Conservation (phyloP, 306 rosid species). For the Senna tora region DNA sequence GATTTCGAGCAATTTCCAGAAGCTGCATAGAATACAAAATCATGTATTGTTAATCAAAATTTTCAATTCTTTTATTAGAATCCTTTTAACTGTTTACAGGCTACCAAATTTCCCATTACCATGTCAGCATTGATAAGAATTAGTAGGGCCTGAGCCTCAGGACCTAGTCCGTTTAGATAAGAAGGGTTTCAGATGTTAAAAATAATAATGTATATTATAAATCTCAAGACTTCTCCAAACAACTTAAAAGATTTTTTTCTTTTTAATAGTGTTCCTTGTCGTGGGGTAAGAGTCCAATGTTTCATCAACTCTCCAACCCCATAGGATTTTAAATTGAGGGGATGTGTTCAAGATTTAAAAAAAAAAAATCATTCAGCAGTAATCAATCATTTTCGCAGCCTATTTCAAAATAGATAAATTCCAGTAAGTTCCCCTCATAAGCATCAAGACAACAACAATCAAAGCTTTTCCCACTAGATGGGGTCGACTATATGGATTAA, state of each 20-base stretch:
- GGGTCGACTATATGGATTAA: too few species aligned
- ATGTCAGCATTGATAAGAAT: constrained; percentile 33
- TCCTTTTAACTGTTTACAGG: constrained; percentile 18
- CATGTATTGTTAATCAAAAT: constrained; percentile 18
- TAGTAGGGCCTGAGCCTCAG: constrained; percentile 13
- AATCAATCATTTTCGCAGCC: constrained; percentile 16
- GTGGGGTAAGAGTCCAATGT: background rate
- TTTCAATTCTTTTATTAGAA: constrained; percentile 17
- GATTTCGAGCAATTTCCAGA: constrained; percentile 54
- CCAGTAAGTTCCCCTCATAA: background rate
- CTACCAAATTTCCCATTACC: constrained; percentile 22
- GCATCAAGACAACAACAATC: too few species aligned
- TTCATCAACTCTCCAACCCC: background rate
- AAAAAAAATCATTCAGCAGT: background rate
- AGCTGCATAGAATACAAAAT: constrained; percentile 59
- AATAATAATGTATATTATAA: too few species aligned
- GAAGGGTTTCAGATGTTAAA: background rate
- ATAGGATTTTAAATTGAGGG: background rate
- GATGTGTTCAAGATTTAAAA: background rate
- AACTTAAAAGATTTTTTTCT: background rate
- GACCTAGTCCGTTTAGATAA: constrained; percentile 7
- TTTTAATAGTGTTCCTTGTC: too few species aligned
- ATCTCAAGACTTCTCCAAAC: background rate
- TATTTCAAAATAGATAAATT: constrained; percentile 2
- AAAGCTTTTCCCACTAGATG: too few species aligned